phyloP scores from a whole-genome alignment of 148 eudicot species.

The Rhododendron henanense region DNA sequence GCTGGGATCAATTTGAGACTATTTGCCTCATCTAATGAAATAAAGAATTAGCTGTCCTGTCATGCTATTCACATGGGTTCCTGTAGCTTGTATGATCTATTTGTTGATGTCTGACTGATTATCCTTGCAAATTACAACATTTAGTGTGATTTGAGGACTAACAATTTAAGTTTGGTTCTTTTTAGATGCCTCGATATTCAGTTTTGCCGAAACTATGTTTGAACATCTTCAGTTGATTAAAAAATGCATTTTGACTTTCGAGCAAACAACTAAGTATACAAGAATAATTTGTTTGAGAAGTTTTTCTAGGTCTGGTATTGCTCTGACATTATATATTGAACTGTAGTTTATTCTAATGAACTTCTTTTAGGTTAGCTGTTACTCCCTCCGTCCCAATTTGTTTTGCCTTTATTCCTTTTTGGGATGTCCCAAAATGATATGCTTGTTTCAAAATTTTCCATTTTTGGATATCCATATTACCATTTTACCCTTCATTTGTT shows the following conservation, averaged over 20 bases:
- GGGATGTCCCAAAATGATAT: too few species aligned
- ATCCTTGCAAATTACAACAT: not conserved
- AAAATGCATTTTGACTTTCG: not conserved
- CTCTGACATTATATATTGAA: not conserved
- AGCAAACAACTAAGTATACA: not conserved
- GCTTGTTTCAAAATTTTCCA: too few species aligned
- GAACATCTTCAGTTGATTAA: not conserved
- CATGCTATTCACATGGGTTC: not conserved
- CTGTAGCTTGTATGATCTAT: not conserved
- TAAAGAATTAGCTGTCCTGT: not conserved
- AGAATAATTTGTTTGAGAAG: not conserved
- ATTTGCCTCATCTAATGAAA: not conserved
- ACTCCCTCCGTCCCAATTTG: too few species aligned
- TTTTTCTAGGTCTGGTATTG: not conserved
- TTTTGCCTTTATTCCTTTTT: too few species aligned
- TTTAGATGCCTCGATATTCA: not conserved
- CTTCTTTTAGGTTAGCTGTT: not conserved
- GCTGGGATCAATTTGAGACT: not conserved
- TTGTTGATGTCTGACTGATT: not conserved
- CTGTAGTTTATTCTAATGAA: not conserved
- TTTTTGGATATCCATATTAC: too few species aligned
- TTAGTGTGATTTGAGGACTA: not conserved
- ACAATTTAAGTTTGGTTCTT: not conserved
- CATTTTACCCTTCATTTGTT: too few species aligned
- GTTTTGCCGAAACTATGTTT: not conserved